Evolutionary conservation across 768 basidiomycete genomes (phyloP), one percentile per base, ranked within the genome.

Genomic region (Mycena epipterygia): DNA sequence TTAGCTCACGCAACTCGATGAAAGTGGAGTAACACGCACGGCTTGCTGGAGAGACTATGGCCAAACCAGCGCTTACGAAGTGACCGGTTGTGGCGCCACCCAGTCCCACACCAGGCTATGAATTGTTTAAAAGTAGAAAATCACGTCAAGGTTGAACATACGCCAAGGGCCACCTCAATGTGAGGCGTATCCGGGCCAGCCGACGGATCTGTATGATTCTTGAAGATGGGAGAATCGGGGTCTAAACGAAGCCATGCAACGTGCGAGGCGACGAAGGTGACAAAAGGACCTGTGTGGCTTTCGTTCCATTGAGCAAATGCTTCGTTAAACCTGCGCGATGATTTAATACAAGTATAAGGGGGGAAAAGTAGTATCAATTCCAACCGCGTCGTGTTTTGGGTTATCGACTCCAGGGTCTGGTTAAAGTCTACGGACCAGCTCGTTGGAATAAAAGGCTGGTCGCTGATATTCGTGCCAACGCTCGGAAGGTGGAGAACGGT

Each of bases 121-220:
- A 37, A 7, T 37, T 48, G 25, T 27, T 6, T 11, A 30, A 19
- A 52, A 52, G 11, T 6, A 16, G 42, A 44, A 2, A 21, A 25
- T 21, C 13, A 48, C 25, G 8, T 23, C 23, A 21, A 25, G 12
- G 21, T 29, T 25, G 14, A 23, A 46, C 79, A 0, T 55, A 83
- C 82, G 19, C 74, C 68, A 41, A 81, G 70, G 21, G 75, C 71
- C n/a, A 81, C 58, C 55, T 84, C 83, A 55, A 80, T 80, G 57
- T 84, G 82, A 12, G 82, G 80, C 0, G 81, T 76, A 17, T 75
- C 66, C 7, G 76, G 76, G 0, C 84, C 84, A 0, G 81, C 74
- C 2, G 84, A 73, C 8, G 82, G 80, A 64, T 84, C 81, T 8
- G 68, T 57, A 27, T 70, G 63, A 1, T 67, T 46, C 12, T 66